Conservation (phyloP, 2,329 filamentous ascomycete species). For the Phaeosphaeriaceae sp. region DNA sequence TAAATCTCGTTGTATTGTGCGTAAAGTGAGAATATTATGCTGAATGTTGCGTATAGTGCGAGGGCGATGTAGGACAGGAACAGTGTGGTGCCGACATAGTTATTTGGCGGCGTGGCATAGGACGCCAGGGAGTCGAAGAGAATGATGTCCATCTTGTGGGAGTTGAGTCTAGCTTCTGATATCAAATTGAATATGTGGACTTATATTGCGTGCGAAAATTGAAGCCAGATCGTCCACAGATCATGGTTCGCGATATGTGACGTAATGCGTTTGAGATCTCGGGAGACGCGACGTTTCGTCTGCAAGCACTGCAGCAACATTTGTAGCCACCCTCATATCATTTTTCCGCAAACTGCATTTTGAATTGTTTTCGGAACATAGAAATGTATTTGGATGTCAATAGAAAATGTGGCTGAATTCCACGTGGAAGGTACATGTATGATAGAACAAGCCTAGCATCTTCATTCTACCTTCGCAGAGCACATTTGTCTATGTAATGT, state of each 20-base stretch:
- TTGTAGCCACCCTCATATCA: background rate
- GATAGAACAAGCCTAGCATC: no score
- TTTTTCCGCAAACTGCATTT: no score
- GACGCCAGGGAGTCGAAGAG: slow-evolving; percentile 10
- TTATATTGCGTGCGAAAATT: background rate
- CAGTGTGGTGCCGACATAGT: slow-evolving; percentile 37
- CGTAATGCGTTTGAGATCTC: slow-evolving; percentile 40
- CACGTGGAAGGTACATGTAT: no score
- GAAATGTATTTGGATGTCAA: no score
- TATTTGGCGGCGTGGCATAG: slow-evolving; percentile 36
- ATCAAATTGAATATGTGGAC: no score
- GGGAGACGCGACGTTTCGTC: slow-evolving; percentile 20
- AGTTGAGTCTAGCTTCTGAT: no score
- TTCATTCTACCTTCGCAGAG: no score
- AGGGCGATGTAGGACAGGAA: slow-evolving; percentile 41
- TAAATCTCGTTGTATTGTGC: slow-evolving; percentile 22
- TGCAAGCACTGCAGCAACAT: background rate
- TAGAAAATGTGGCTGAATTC: no score
- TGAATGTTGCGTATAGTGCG: slow-evolving; percentile 31
- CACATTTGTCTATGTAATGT: background rate
- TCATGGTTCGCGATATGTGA: slow-evolving; percentile 26
- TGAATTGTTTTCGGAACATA: no score
- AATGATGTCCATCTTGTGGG: slow-evolving; percentile 5
- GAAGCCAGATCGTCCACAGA: slow-evolving; percentile 15
- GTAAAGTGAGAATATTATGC: slow-evolving; percentile 25